Base-by-base conservation (phyloP, 495 filamentous ascomycete genomes). In the Talaromyces proteolyticus region DNA sequence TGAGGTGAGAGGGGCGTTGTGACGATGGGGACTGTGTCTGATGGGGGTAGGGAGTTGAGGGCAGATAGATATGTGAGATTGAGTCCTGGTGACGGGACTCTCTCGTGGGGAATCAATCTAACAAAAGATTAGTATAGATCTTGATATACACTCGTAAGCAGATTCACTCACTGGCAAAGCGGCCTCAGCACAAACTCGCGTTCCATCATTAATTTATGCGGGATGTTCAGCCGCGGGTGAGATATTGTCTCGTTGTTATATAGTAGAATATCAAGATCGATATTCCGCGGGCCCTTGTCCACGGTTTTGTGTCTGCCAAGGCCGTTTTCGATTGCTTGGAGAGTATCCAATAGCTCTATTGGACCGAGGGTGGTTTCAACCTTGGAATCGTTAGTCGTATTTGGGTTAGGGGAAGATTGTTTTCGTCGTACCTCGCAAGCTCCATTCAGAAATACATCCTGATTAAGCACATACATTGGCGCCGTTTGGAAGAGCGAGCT, bases 401-500 rank as follows among this genome's bases (percentile, higher is more conserved):
- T 1, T 1, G 18, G 25, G 6, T 10, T 1, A 44, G 22, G 3
- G 26, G 21, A 37, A 17, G n/a, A 19, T 17, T 6, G 4, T 45
- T 24, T 37, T 47, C 47, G 22, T 50, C 77, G 61, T 54, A 96
- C 93, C 83, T 98, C 89, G 64, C 90, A 95, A 48, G 84, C 91
- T 25, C 91, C 93, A 62, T 98, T 98, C 37, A 97, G 68, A 58
- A 97, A 98, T 16, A 82, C 77, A 51, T 80, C 81, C 62, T 98
- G 93, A 58, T 95, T 85, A 54, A 86, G 68, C 55, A 96, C 84
- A 69, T 98, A 97, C 93, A 98, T 98, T 19, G 93, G 88, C 52
- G 88, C 81, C 6, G 92, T 98, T 69, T 97, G 89, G 74, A 92
- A 98, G 34, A 98, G 73, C 47, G 83, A 82, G 61, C 93, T 96